Conservation (phyloP, 163 green algal genomes). For the Dunaliella salina region DNA sequence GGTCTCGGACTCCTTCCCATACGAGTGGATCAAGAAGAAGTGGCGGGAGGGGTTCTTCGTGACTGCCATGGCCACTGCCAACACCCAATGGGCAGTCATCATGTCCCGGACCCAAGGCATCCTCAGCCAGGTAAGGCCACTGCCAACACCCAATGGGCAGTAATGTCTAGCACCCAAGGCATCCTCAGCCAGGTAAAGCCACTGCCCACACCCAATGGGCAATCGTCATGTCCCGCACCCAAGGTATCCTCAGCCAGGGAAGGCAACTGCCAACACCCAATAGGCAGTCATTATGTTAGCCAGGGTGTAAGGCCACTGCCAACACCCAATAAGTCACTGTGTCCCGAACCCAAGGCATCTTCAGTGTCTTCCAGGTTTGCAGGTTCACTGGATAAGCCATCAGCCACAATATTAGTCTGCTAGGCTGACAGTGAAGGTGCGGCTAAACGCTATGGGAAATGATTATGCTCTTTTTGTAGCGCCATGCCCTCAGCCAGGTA, state of each 20-base stretch:
- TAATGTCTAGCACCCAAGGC: slow-evolving; percentile 95
- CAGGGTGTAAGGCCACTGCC: too few relatives aligned
- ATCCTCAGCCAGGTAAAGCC: slow-evolving; percentile 92
- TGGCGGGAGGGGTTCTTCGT: slow-evolving; percentile 99
- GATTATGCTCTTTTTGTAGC: too few relatives aligned
- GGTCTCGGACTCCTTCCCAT: slow-evolving; percentile 93
- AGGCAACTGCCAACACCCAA: slow-evolving; percentile 80
- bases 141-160: slow-evolving; percentile 84
- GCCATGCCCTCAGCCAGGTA: too few relatives aligned
- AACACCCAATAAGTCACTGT: too few relatives aligned
- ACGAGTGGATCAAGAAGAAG: slow-evolving; percentile 99
- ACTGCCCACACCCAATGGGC: slow-evolving; percentile 88
- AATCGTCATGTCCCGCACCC: slow-evolving; percentile 96
- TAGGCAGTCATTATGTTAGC: too few relatives aligned
- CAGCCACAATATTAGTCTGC: too few relatives aligned
- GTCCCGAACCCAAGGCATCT: too few relatives aligned
- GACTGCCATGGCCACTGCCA: slow-evolving; percentile 90
- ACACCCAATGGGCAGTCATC: slow-evolving; percentile 94
- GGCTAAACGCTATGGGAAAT: too few relatives aligned
- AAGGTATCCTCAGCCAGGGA: slow-evolving; percentile 91
- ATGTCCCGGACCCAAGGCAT: slow-evolving; percentile 96
- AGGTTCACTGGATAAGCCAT: too few relatives aligned
- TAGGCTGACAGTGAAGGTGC: too few relatives aligned
- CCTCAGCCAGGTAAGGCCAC: slow-evolving; percentile 92
- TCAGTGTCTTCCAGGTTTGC: too few relatives aligned